These are phyloP conservation scores for Kluyveromyces sp. DNA, from an alignment of 1,139 yeast species.

Conservation along the genomic window DNA sequence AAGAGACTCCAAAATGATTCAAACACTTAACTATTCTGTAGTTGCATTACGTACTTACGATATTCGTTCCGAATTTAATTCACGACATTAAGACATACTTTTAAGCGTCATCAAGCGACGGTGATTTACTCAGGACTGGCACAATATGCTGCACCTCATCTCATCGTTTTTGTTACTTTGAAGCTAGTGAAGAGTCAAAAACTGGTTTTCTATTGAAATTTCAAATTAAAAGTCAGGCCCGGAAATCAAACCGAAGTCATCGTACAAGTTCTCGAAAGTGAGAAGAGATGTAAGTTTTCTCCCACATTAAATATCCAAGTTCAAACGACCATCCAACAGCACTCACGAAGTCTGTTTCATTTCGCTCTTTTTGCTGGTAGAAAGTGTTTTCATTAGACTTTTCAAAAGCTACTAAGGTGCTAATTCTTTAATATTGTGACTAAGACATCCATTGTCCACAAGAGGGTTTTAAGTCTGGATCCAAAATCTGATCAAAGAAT, in stretches of 20 bases:
- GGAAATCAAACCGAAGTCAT: conserved; percentile 2
- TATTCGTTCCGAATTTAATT: background rate
- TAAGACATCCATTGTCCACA: background rate
- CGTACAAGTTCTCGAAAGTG: background rate
- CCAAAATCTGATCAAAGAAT: too few species aligned
- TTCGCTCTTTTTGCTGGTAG: too few species aligned
- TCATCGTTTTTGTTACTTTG: background rate
- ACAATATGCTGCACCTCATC: background rate
- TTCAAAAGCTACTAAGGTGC: background rate
- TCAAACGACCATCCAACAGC: too few species aligned
- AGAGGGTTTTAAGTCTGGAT: background rate
- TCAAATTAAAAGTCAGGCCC: background rate
- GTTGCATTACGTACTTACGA: background rate
- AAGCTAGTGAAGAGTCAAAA: background rate
- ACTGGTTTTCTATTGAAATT: background rate
- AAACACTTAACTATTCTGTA: background rate
- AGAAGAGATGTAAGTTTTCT: too few species aligned
- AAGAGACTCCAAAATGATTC: background rate
- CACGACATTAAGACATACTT: background rate
- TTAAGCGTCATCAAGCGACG: too few species aligned
- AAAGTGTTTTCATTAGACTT: background rate
- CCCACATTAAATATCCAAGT: too few species aligned
- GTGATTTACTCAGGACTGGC: too few species aligned
- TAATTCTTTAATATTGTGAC: background rate
- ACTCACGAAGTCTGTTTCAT: too few species aligned